phyloP scores from a whole-genome alignment of 1,284 basidiomycete species.

The Ganoderma meredithae region DNA sequence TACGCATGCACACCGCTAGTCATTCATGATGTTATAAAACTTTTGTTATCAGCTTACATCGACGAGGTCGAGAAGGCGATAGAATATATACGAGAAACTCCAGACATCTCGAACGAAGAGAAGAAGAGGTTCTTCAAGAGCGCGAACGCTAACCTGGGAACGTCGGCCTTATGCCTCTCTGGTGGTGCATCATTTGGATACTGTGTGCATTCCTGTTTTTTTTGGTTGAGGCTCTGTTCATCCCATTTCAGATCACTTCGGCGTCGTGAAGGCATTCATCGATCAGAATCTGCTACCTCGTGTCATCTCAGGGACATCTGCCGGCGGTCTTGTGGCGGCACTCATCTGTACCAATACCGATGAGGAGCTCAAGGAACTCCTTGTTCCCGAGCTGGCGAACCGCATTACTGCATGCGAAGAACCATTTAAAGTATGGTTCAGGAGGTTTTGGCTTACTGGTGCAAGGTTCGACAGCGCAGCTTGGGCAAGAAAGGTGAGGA shows the following conservation, averaged over 20 bases:
- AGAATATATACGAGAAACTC: conserved; percentile 76
- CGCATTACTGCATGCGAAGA: conserved; percentile 95
- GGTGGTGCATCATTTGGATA: conserved; percentile 97
- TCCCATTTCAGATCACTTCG: conserved; percentile 75
- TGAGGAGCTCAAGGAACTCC: conserved; percentile 81
- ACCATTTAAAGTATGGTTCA: conserved; percentile 78
- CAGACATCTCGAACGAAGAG: conserved; percentile 83
- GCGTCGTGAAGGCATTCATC: conserved; percentile 92
- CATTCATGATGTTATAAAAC: neutral
- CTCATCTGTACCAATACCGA: conserved; percentile 90
- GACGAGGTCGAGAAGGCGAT: conserved; percentile 81
- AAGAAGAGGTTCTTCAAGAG: conserved; percentile 94
- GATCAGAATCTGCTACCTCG: conserved; percentile 89
- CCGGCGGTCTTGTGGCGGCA: conserved; percentile 91
- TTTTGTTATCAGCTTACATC: conserved; percentile 67
- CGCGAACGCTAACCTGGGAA: conserved; percentile 89
- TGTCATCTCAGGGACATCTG: conserved; percentile 92
- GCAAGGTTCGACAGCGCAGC: conserved; percentile 91
- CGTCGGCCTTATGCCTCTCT: conserved; percentile 91
- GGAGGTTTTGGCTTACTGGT: conserved; percentile 86
- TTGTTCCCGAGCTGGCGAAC: conserved; percentile 86
- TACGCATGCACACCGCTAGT: conserved; percentile 39
- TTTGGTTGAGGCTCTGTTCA: neutral
- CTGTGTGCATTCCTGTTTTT: conserved; percentile 55
- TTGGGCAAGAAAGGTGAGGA: conserved; percentile 89